Base-by-base conservation (phyloP, 208 protist species). In the Leishmania tropica region DNA sequence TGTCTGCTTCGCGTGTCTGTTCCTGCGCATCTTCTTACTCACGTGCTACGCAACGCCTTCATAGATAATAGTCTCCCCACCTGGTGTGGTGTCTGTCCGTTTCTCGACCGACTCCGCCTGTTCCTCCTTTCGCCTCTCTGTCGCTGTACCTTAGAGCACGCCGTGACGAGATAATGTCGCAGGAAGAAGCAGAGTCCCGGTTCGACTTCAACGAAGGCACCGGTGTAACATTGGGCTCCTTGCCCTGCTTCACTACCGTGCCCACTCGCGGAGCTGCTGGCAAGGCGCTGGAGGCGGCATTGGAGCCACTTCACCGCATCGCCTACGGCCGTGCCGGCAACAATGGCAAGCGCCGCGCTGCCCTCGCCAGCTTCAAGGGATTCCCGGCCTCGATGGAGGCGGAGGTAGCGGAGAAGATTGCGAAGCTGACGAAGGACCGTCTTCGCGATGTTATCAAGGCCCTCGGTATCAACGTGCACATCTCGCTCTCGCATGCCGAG, bases 241-340 rank as follows among this genome's bases (percentile, higher is more conserved):
- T 95, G 10, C 87, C 88, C 40, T 92, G 89, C 81, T 88, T 96
- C 79, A 84, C 79, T 28, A 68, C 60, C 47, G 79, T 86, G 11
- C 45, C 77, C 5, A 78, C 58, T 24, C 87, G 91, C 28, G 80
- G 87, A 11, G 81, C 72, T n/a, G 89, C 87, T 19, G 76, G 73
- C 3, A 83, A 86, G 64, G 67, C 77, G 17, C 78, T 96, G 19
- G 94, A 97, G 79, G 48, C 76, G 1, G 87, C 83, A 7, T 74
- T 96, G 17, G 92, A 97, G 85, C 84, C 88, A 31, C 83, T 97
- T 28, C 94, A 97, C 81, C 91, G 90, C 42, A 37, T 96, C 37
- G 87, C 93, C 37, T 97, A 92, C 87, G 87, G 89, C 42, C 92
- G 92, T 40, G 64, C 86, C 28, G 94, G 94, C 8, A 42, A 68